Conservation (phyloP, 345 rosid genomes). For the Lumnitzera racemosa region DNA sequence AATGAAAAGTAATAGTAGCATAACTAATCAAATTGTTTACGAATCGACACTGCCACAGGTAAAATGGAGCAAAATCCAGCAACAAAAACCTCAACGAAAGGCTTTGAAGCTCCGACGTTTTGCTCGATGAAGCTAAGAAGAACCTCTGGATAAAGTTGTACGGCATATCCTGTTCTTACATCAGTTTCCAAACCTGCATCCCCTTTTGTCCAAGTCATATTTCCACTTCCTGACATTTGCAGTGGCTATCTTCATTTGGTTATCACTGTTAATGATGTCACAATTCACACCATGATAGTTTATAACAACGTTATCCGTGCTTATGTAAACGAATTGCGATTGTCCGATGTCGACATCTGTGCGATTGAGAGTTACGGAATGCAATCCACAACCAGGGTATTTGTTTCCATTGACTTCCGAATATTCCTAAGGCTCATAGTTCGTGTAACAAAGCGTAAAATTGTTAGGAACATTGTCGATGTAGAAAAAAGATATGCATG, state of each 20-base stretch:
- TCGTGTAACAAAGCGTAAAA: background rate
- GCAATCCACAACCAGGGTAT: no score
- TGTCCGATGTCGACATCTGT: background rate
- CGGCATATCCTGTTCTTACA: no score
- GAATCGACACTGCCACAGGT: no score
- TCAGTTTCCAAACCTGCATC: no score
- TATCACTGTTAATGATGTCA: background rate
- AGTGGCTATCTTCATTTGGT: background rate
- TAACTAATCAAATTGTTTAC: no score
- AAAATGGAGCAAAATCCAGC: no score
- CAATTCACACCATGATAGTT: background rate
- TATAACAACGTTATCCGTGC: slow-evolving; percentile 1
- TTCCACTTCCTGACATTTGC: background rate
- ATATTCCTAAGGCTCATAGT: background rate
- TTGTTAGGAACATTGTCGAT: background rate
- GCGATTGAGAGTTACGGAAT: background rate
- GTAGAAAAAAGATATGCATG: background rate
- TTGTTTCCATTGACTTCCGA: background rate
- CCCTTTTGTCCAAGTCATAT: background rate
- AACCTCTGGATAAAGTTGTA: no score
- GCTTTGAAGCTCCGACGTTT: no score
- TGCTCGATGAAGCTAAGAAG: no score
- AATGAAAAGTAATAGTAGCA: no score
- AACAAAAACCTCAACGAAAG: no score
- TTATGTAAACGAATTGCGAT: background rate